Evolutionary conservation across 306 rosid genomes (phyloP), one percentile per base, ranked within the genome.

Genomic region (Vigna radiata): DNA sequence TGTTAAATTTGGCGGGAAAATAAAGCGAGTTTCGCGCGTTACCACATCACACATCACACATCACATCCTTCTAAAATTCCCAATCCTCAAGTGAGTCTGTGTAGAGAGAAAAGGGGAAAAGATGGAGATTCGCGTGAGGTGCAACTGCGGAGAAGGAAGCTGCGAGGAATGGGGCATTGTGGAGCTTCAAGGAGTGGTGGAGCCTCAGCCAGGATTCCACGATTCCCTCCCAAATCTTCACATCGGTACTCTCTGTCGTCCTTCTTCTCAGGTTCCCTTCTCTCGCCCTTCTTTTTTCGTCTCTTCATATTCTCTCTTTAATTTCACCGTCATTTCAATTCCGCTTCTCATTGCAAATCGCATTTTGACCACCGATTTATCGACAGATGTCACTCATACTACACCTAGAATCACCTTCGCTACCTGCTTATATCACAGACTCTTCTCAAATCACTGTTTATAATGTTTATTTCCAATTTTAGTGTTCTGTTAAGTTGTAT

Each of bases 91-190:
- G 1, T 41, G 46, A 9, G 13, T 2, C 46, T 9, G 13, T 9
- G 46, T 41, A 8, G 8, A 65, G 29, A 76, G 16, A 5, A 23
- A 8, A 18, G n/a, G 4, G 53, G 37, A 33, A 36, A n/a, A 31
- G n/a, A 70, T 93, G 95, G 85, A 91, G 87, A 93, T 93, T 73
- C 87, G 87, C 19, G 73, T 91, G 70, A 86, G 76, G 77, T 91
- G 97, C 76, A 81, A 64, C 13, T 93, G 96, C 37, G 90, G 89
- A 0, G 89, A 87, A 84, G 89, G 82, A 36, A 77, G 60, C 2
- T 93, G 98, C 83, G 44, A 31, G 16, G 98, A 93, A 71, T 93
- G 98, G 98, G 97, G 90, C 11, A 77, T 93, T 46, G 55, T 93
- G 6, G 98, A 91, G 74, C 21, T 91, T 8, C 98, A 93, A 83